Evolutionary conservation across 2,329 filamentous ascomycete species (phyloP).

Genomic region (Fusarium pininemorale): DNA sequence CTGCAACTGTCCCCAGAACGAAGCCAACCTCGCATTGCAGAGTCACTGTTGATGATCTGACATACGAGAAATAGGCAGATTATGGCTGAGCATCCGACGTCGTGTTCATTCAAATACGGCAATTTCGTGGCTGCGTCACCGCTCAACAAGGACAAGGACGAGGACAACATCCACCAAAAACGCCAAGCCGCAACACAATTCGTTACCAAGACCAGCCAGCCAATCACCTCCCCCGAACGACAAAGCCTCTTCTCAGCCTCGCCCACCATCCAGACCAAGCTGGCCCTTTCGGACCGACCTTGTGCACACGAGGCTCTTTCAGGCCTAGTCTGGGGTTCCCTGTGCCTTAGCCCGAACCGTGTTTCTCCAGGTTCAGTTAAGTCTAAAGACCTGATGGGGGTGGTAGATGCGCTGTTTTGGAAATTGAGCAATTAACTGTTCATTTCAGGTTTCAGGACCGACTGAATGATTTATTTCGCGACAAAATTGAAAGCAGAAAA

Average conservation of each 20-base stretch:
- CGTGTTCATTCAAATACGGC: background rate
- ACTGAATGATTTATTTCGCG: background rate
- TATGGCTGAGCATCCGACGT: background rate
- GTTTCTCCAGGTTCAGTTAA: conserved; percentile 41
- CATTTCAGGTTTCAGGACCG: background rate
- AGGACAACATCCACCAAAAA: background rate
- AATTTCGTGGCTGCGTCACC: conserved; percentile 1
- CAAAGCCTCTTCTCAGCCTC: conserved; percentile 33
- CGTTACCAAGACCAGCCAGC: background rate
- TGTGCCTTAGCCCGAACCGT: conserved; percentile 5
- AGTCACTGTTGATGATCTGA: conserved; percentile 13
- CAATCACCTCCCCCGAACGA: background rate
- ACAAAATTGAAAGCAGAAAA: background rate
- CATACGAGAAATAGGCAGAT: background rate
- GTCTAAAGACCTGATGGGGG: conserved; percentile 1
- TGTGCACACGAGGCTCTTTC: conserved; percentile 11
- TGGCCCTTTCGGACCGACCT: conserved; percentile 45
- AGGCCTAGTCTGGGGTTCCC: conserved; percentile 32
- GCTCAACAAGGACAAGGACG: background rate
- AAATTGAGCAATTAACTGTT: conserved; percentile 19
- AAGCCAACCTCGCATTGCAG: background rate
- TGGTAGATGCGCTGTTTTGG: conserved; percentile 11
- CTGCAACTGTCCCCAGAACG: background rate
- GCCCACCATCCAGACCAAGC: conserved; percentile 2
- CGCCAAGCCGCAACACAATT: background rate